phyloP scores from a whole-genome alignment of 805 yeast species.

The Diddensiella santjacobensis region DNA sequence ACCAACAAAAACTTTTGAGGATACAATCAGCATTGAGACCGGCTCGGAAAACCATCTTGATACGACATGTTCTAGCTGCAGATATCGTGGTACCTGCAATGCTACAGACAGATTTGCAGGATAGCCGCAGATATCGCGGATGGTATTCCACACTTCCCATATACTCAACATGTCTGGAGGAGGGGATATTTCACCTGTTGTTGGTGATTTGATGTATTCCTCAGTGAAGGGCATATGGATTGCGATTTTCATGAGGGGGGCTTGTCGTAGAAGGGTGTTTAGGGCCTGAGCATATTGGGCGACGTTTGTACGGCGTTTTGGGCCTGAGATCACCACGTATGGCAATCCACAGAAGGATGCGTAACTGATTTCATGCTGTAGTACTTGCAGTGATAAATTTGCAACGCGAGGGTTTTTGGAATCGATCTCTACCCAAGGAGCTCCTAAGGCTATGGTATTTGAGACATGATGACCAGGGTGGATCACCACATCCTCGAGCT shows the following conservation, averaged over 20 bases:
- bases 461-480: conserved; percentile 41
- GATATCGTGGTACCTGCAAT: conserved; percentile 64
- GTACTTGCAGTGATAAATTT: conserved; percentile 52
- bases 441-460: conserved; percentile 51
- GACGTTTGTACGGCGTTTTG: conserved; percentile 51
- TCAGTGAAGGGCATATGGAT: conserved; percentile 34
- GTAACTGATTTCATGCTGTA: conserved; percentile 54
- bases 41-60: conserved; percentile 71
- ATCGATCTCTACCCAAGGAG: conserved; percentile 71
- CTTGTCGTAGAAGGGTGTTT: conserved; percentile 31
- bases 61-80: conserved; percentile 47
- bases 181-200: conserved; percentile 27
- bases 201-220: conserved; percentile 37
- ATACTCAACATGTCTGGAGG: conserved; percentile 49
- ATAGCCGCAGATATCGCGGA: conserved; percentile 53
- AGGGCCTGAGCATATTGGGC: conserved; percentile 47
- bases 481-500: conserved; percentile 40
- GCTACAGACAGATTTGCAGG: conserved; percentile 61
- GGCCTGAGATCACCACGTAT: conserved; percentile 60
- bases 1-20: conserved; percentile 53
- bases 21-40: conserved; percentile 51
- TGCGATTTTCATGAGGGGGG: conserved; percentile 30
- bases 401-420: conserved; percentile 47
- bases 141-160: conserved; percentile 74
- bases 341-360: conserved; percentile 57